phyloP scores from a whole-genome alignment of 345 rosid genomes.

The Dimocarpus longan region DNA sequence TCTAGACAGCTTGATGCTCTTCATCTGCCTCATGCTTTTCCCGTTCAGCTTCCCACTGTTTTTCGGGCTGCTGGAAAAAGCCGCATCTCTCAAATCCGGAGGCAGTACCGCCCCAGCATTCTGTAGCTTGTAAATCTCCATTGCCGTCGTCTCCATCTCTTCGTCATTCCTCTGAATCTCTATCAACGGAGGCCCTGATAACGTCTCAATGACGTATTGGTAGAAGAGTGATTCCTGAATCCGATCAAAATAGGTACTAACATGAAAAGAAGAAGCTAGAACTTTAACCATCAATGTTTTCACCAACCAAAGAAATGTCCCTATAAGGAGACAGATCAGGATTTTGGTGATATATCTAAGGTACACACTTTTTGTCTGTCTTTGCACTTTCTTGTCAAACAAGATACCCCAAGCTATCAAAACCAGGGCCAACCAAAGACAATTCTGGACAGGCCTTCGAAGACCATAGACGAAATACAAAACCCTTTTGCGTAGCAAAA shows the following conservation, averaged over 20 bases:
- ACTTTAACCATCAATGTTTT: constrained; percentile 86
- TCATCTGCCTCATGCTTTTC: constrained; percentile 23
- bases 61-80: background rate
- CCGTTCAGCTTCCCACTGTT: constrained; percentile 33
- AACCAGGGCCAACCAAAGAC: constrained; percentile 79
- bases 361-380: constrained; percentile 29
- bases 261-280: constrained; percentile 87
- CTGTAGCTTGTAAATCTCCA: constrained; percentile 53
- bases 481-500: constrained; percentile 66
- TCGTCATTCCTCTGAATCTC: constrained; percentile 54
- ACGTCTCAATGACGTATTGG: constrained; percentile 80
- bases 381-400: constrained; percentile 58
- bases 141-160: constrained; percentile 50
- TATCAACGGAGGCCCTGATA: constrained; percentile 76
- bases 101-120: constrained; percentile 66
- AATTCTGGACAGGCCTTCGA: constrained; percentile 77
- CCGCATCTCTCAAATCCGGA: constrained; percentile 55
- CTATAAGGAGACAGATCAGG: constrained; percentile 65
- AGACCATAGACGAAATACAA: constrained; percentile 87
- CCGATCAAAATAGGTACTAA: constrained; percentile 88
- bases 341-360: constrained; percentile 65
- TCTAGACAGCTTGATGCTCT: constrained; percentile 40
- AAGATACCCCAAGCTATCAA: constrained; percentile 69
- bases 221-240: constrained; percentile 81
- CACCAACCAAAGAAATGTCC: constrained; percentile 71